A percentile compares a stretch with the other conserved stretches of the same genome.
These are phyloP conservation scores for Sorghum bicolor DNA, from an alignment of 176 grass and related monocot species.

Conservation along the genomic window Sorghum_bicolor_NCBIv3 NC_012871.2:47370501-47371000, in stretches of 20 bases:
- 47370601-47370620: constrained; percentile 73
- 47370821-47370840: constrained; percentile 84
- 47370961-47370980: constrained; percentile 79
- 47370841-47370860: constrained; percentile 66
- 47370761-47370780: constrained; percentile 63
- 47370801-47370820: constrained; percentile 88
- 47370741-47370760: constrained; percentile 72
- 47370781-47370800: constrained; percentile 47
- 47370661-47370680: constrained; percentile 57
- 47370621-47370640: constrained; percentile 94
- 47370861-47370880: constrained; percentile 75
- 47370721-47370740: constrained; percentile 70
- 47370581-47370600: constrained; percentile 41
- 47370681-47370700: constrained; percentile 83
- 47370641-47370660: constrained; percentile 65
- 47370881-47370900: constrained; percentile 92
- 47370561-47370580: constrained; percentile 68
- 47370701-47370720: constrained; percentile 57
- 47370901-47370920: constrained; percentile 79
- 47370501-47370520: constrained; percentile 80
- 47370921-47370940: constrained; percentile 85
- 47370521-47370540: constrained; percentile 81
- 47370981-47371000: constrained; percentile 43
- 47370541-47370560: constrained; percentile 80
- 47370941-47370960: constrained; percentile 88